Evolutionary conservation across 768 basidiomycete genomes (phyloP).

Genomic region (Panellus pusillus): DNA sequence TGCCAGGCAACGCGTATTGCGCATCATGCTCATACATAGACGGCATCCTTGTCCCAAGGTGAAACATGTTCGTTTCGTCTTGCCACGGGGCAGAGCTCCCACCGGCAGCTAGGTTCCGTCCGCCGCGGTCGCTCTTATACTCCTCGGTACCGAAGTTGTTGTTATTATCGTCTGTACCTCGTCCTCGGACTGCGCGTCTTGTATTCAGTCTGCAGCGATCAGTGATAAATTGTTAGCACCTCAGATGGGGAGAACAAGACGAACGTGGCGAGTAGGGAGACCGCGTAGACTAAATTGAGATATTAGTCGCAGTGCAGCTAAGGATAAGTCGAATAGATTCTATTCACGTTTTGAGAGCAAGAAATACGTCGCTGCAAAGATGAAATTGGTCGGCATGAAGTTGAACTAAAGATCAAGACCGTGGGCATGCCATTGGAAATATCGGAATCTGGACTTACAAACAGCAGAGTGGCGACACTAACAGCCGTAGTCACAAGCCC

Average conservation of each 20-base stretch:
- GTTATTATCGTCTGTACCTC: conserved; percentile 52
- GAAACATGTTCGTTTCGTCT: conserved; percentile 53
- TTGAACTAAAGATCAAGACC: conserved; percentile 53
- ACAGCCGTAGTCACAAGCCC: conserved; percentile 57
- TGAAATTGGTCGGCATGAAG: conserved; percentile 50
- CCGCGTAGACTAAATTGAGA: conserved; percentile 38
- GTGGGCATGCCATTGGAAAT: neutral
- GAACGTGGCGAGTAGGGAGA: conserved; percentile 63
- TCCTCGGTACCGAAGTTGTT: too few species aligned
- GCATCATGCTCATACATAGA: too few species aligned
- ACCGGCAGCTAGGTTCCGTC: too few species aligned
- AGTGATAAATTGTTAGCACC: neutral
- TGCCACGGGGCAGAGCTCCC: neutral
- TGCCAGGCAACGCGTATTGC: too few species aligned
- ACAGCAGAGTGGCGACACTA: conserved; percentile 51
- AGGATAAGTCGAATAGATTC: conserved; percentile 38
- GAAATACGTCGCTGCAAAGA: conserved; percentile 64
- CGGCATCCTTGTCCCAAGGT: conserved; percentile 40
- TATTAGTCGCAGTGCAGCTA: conserved; percentile 49
- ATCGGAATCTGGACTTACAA: conserved; percentile 39
- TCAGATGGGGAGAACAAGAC: conserved; percentile 23
- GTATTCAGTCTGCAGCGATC: conserved; percentile 53
- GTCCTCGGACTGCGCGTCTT: conserved; percentile 50
- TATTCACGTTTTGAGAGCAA: conserved; percentile 63
- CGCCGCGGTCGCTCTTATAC: too few species aligned